Evolutionary conservation across 1,139 yeast genomes (phyloP).

Genomic region (Sugiyamaella neomexicana): DNA sequence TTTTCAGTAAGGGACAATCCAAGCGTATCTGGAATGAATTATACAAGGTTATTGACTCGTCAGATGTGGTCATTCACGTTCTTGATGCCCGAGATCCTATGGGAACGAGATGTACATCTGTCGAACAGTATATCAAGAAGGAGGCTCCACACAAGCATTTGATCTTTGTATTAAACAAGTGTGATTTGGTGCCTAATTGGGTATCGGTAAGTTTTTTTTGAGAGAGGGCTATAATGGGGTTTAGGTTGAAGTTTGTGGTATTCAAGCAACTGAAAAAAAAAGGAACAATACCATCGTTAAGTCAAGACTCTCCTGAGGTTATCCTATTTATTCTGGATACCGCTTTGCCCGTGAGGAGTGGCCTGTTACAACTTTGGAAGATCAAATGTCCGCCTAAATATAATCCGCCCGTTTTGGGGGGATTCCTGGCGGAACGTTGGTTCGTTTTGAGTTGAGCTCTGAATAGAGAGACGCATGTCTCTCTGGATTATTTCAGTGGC

Average conservation of each 20-base stretch:
- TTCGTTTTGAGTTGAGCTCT: constrained; percentile 49
- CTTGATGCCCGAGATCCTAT: constrained; percentile 96
- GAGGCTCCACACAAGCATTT: constrained; percentile 97
- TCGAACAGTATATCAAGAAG: constrained; percentile 86
- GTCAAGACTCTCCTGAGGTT: constrained; percentile 46
- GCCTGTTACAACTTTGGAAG: constrained; percentile 99
- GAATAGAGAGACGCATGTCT: constrained; percentile 19
- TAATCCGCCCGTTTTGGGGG: constrained; percentile 51
- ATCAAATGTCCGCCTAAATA: constrained; percentile 60
- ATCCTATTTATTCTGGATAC: constrained; percentile 15
- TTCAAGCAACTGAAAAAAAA: background rate
- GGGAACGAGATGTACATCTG: constrained; percentile 92
- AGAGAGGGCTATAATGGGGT: background rate
- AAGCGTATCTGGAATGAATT: constrained; percentile 98
- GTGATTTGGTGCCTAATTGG: constrained; percentile 99
- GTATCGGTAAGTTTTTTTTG: constrained; percentile 87
- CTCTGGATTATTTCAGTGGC: constrained; percentile 29
- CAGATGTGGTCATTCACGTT: constrained; percentile 95
- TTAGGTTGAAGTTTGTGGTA: too few relatives aligned
- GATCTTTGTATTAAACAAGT: constrained; percentile 90
- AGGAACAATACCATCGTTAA: constrained; percentile 40
- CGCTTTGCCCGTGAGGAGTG: constrained; percentile 31
- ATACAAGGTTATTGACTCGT: constrained; percentile 94
- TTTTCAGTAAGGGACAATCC: constrained; percentile 95
- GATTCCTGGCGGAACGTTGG: constrained; percentile 47